Conservation (phyloP, 2,329 filamentous ascomycete species). For the Cladorrhinum sp. region DNA sequence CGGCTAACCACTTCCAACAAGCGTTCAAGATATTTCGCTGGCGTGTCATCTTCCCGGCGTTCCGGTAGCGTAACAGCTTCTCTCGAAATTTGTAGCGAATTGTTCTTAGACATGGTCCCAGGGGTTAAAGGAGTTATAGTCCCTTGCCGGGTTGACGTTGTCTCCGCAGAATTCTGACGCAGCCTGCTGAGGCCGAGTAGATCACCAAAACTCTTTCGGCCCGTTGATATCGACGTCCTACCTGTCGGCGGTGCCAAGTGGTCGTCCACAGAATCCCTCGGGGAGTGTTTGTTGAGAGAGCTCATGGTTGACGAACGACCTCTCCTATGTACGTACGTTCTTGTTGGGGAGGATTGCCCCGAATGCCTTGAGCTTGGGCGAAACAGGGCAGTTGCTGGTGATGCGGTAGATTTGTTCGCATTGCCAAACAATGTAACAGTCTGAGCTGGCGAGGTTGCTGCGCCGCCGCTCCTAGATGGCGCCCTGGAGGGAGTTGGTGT, state of each 20-base stretch:
- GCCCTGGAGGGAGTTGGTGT: constrained; percentile 34
- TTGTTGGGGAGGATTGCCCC: constrained; percentile 67
- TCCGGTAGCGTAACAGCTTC: constrained; percentile 72
- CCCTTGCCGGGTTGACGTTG: constrained; percentile 61
- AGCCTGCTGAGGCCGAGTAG: constrained; percentile 76
- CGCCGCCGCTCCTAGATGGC: constrained; percentile 25
- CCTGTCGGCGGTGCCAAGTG: constrained; percentile 63
- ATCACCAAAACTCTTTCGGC: constrained; percentile 89
- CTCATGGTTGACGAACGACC: constrained; percentile 88
- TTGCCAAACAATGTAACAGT: constrained; percentile 31
- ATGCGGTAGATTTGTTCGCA: constrained; percentile 37
- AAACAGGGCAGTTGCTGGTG: constrained; percentile 51
- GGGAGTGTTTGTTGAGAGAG: constrained; percentile 61
- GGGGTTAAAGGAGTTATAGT: constrained; percentile 69
- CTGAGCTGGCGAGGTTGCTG: constrained; percentile 32
- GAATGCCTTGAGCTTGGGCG: constrained; percentile 48
- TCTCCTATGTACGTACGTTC: constrained; percentile 58
- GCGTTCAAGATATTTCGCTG: constrained; percentile 81
- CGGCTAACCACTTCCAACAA: constrained; percentile 77
- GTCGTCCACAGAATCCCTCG: constrained; percentile 62
- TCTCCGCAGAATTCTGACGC: constrained; percentile 72
- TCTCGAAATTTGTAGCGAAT: constrained; percentile 74
- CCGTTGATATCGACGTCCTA: constrained; percentile 84
- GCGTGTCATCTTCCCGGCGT: constrained; percentile 81
- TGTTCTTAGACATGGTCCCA: constrained; percentile 72